A percentile compares a stretch with the other conserved stretches of the same genome.
Conservation (phyloP, 768 basidiomycete species). For the Leccinellum albellum region DNA sequence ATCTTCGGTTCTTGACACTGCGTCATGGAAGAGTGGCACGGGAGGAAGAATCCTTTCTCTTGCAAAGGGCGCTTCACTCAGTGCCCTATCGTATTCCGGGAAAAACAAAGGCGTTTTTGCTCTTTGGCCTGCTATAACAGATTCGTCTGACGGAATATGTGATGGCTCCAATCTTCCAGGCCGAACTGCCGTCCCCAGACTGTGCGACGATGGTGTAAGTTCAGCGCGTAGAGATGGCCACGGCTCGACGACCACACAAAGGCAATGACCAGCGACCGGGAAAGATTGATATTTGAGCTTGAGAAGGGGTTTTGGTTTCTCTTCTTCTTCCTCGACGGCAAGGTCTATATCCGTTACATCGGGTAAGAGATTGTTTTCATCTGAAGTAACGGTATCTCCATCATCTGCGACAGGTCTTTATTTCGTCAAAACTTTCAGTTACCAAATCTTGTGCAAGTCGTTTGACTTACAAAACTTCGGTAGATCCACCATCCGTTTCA, state of each 20-base stretch:
- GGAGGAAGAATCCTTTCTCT: conserved; percentile 32
- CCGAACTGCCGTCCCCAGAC: conserved; percentile 25
- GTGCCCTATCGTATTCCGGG: conserved; percentile 52
- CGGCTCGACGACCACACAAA: conserved; percentile 82
- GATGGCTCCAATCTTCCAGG: conserved; percentile 29
- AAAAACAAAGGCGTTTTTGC: conserved; percentile 69
- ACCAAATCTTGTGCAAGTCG: not conserved
- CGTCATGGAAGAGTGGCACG: conserved; percentile 43
- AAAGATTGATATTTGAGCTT: conserved; percentile 70
- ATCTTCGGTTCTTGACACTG: conserved; percentile 25
- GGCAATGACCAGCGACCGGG: conserved; percentile 63
- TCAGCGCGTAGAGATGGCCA: conserved; percentile 53
- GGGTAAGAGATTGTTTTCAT: not conserved
- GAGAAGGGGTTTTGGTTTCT: conserved; percentile 68
- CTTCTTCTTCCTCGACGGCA: conserved; percentile 55
- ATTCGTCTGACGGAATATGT: conserved; percentile 14
- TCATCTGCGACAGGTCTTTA: not conserved
- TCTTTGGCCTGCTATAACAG: conserved; percentile 28
- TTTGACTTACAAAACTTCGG: conserved; percentile 6
- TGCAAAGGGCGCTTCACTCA: conserved; percentile 35
- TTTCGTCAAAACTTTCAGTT: not conserved
- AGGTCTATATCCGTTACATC: conserved; percentile 32
- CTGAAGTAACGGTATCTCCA: not conserved
- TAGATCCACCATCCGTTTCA: not conserved
- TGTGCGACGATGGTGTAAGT: conserved; percentile 31